phyloP scores from a whole-genome alignment of 2,329 filamentous ascomycete species.

The Alternaria arborescens region DNA sequence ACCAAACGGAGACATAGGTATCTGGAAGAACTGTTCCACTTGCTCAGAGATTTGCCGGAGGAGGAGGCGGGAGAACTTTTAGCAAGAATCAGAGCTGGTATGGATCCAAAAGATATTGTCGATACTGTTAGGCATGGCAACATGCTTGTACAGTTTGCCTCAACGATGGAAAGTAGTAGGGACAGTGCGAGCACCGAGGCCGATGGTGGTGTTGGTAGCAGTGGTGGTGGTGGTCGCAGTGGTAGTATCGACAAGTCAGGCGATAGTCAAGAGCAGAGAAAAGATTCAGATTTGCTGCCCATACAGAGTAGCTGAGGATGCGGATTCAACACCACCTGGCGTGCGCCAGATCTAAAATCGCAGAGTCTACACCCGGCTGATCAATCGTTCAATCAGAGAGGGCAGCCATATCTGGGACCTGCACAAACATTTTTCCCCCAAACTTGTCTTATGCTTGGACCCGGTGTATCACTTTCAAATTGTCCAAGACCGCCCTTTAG shows the following conservation, averaged over 20 bases:
- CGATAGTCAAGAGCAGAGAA: not conserved
- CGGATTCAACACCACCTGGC: not conserved
- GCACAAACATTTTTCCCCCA: not conserved
- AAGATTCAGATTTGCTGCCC: not conserved
- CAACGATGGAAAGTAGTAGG: not conserved
- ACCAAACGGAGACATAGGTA: conserved; percentile 25
- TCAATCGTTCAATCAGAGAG: not conserved
- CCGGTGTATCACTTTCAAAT: not conserved
- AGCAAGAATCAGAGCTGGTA: conserved; percentile 24
- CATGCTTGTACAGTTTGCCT: conserved; percentile 26
- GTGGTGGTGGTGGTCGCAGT: not conserved
- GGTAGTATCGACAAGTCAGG: not conserved
- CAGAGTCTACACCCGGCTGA: not conserved
- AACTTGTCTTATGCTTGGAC: not conserved
- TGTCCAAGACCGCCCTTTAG: too few relatives aligned
- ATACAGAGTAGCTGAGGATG: not conserved
- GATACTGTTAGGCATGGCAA: conserved; percentile 27
- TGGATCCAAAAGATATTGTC: conserved; percentile 23
- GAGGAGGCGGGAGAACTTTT: conserved; percentile 19
- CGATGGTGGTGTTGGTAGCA: not conserved
- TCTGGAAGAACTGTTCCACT: conserved; percentile 23
- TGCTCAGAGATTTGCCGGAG: conserved; percentile 23
- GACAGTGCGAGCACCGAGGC: not conserved
- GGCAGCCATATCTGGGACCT: not conserved
- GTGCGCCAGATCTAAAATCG: not conserved